These are phyloP conservation scores for Leccinellum rugosiceps DNA, from an alignment of 768 basidiomycete species.

Conservation along the genomic window DNA sequence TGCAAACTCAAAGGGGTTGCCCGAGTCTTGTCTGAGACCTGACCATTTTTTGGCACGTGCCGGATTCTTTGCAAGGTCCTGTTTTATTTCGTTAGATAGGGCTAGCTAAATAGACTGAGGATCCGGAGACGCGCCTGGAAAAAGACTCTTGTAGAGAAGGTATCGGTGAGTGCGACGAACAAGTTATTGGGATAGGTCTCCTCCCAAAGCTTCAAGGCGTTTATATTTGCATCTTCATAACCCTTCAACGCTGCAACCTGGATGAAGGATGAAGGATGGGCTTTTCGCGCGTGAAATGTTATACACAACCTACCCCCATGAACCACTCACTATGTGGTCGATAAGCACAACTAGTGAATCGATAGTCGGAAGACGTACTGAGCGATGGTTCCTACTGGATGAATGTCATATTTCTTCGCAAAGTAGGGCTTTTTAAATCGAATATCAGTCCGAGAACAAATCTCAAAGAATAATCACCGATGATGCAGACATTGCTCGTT, in stretches of 20 bases:
- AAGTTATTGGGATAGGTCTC: slow-evolving; percentile 54
- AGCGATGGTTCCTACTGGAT: slow-evolving; percentile 78
- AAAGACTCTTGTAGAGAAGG: slow-evolving; percentile 85
- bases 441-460: neutral
- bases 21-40: slow-evolving; percentile 90
- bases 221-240: slow-evolving; percentile 71
- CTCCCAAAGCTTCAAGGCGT: slow-evolving; percentile 87
- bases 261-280: slow-evolving; percentile 2
- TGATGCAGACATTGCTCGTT: slow-evolving; percentile 77
- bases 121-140: slow-evolving; percentile 54
- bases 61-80: slow-evolving; percentile 60
- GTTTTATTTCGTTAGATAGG: neutral
- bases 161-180: slow-evolving; percentile 88
- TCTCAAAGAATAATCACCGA: neutral
- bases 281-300: neutral
- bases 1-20: slow-evolving; percentile 83
- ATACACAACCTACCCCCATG: slow-evolving; percentile 62
- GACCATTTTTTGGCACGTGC: slow-evolving; percentile 70
- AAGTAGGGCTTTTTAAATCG: slow-evolving; percentile 61
- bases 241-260: slow-evolving; percentile 83
- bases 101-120: neutral
- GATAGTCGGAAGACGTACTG: slow-evolving; percentile 54
- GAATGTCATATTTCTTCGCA: slow-evolving; percentile 68
- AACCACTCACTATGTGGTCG: slow-evolving; percentile 70
- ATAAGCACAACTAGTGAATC: slow-evolving; percentile 1